A percentile compares a stretch with the other conserved stretches of the same genome.
These are phyloP conservation scores for Ogataea trehaloabstinens DNA, from an alignment of 805 yeast species.

Conservation along the genomic window DNA sequence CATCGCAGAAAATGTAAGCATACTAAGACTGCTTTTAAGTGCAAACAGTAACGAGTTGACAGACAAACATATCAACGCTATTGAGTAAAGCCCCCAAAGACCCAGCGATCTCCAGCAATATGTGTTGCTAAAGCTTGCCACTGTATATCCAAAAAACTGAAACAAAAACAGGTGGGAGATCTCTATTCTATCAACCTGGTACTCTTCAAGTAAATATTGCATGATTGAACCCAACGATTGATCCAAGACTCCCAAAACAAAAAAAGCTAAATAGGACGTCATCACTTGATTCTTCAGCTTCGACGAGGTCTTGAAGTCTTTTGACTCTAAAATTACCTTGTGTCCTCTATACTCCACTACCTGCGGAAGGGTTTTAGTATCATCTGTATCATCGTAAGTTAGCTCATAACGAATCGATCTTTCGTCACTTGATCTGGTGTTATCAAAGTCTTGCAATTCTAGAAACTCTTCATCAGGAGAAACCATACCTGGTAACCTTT, in stretches of 20 bases:
- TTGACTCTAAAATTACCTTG: slow-evolving; percentile 34
- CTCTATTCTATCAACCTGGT: slow-evolving; percentile 45
- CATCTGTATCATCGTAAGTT: slow-evolving; percentile 3
- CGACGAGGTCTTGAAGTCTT: slow-evolving; percentile 37
- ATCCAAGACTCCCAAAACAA: slow-evolving; percentile 55
- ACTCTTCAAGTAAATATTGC: slow-evolving; percentile 48
- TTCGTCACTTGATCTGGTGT: slow-evolving; percentile 4
- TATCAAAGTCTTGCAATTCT: slow-evolving; percentile 9
- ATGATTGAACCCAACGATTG: slow-evolving; percentile 61
- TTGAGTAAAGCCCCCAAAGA: slow-evolving; percentile 42
- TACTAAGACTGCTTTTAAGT: slow-evolving; percentile 39
- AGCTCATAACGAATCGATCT: slow-evolving; percentile 9
- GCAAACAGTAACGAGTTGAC: slow-evolving; percentile 30
- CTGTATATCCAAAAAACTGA: slow-evolving; percentile 53
- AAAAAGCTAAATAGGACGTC: slow-evolving; percentile 38
- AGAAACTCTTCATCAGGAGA: not conserved
- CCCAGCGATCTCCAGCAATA: slow-evolving; percentile 44
- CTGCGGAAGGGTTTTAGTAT: slow-evolving; percentile 4
- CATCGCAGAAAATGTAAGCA: slow-evolving; percentile 39
- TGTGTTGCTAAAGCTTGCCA: slow-evolving; percentile 50
- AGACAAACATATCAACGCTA: slow-evolving; percentile 12
- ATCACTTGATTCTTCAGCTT: slow-evolving; percentile 44
- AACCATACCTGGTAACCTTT: no score
- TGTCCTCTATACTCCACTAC: slow-evolving; percentile 21
- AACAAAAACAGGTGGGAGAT: slow-evolving; percentile 51